Percentiles rank a stretch among this genome's conserved stretches.
phyloP scores from a whole-genome alignment of 108 stramenopile genomes.

The Craspedostauros australis region DNA sequence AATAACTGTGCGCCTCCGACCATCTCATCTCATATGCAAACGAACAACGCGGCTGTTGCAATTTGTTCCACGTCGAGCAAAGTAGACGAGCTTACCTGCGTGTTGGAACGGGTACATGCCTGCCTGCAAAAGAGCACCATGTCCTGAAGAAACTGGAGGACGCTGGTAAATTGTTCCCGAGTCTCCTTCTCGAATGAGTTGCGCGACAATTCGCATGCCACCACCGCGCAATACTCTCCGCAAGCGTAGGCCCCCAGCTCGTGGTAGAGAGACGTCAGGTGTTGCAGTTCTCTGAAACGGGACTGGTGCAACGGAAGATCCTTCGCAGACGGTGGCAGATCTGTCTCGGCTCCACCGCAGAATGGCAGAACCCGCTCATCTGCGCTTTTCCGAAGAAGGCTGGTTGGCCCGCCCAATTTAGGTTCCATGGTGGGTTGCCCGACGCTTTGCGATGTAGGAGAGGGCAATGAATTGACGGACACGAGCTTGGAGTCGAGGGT shows the following conservation, averaged over 20 bases:
- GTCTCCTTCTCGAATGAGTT: constrained; percentile 49
- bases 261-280: constrained; percentile 34
- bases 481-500: constrained; percentile 39
- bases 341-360: constrained; percentile 2
- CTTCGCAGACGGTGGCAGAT: constrained; percentile 23
- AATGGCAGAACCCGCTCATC: constrained; percentile 4
- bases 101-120: constrained; percentile 1
- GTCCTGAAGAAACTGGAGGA: constrained; percentile 18
- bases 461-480: constrained; percentile 8
- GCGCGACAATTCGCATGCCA: constrained; percentile 28
- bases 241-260: constrained; percentile 42
- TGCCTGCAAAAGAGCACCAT: constrained; percentile 22
- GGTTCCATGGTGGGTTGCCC: too few relatives aligned
- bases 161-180: constrained; percentile 21
- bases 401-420: neutral
- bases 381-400: neutral
- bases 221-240: constrained; percentile 18
- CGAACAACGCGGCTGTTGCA: too few relatives aligned
- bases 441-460: neutral
- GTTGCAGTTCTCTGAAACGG: constrained; percentile 43
- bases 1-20: too few relatives aligned
- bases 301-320: constrained; percentile 24
- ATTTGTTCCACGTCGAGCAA: too few relatives aligned
- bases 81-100: neutral
- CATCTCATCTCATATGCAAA: too few relatives aligned